Base-by-base conservation (phyloP, 1,284 basidiomycete genomes). In the Megacollybia platyphylla region DNA sequence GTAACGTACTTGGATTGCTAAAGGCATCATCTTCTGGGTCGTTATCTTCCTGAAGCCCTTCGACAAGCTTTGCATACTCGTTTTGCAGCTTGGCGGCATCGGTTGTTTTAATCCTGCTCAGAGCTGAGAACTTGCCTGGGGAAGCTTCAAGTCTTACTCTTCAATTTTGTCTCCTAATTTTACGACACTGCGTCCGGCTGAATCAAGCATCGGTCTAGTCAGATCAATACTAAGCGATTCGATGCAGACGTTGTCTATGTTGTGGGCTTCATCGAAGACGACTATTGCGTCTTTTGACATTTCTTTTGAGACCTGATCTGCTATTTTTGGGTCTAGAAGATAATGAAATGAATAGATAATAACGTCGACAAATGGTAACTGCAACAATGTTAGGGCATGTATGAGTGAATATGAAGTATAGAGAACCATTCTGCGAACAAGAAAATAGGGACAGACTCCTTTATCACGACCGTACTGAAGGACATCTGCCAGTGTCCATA, bases 341-440 rank as follows among this genome's bases (percentile, higher is more conserved):
- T 99, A 99, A 61, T 98, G 96, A 65, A 98, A 99, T 28, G 94
- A 97, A 62, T 97, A 99, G 61, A 99, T 97, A 60, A 99, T 79
- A 49, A 98, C 74, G 60, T 97, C 89, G 44, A 90, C 87, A 57
- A 93, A 96, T 0, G 91, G 84, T 74, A 99, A 84, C 93, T 96
- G 52, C 35, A n/a, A 36, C 40, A 54, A 36, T 52, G 42, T 37
- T 44, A 29, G 30, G 27, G 24, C 27, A 41, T 37, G 30, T 27
- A 35, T 6, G 32, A 39, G 36, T 40, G 39, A 28, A 28, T 9
- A 44, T 5, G 29, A 26, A 37, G 13, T 36, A 31, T 20, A 45
- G 28, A 7, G 36, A 28, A 90, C 92, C 94, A 97, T 98, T 55
- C 96, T 68, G 51, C 96, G 83, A 20, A 98, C 87, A 7, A 88